Base-by-base conservation (phyloP, 2,329 filamentous ascomycete genomes). In the Paradendryphiella salina region DNA sequence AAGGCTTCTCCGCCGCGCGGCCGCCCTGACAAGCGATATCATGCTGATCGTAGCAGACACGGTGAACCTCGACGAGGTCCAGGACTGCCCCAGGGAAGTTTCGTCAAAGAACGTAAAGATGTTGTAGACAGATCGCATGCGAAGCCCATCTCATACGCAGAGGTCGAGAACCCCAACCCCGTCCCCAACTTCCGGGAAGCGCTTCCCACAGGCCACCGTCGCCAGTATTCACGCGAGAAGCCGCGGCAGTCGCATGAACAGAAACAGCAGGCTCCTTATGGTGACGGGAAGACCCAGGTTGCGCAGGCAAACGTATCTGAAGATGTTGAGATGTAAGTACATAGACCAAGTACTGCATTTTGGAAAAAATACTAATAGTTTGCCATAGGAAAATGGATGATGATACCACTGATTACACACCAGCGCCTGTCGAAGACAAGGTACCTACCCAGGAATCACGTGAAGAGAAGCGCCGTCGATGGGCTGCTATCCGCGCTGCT, bases 21-120 rank as follows among this genome's bases (percentile, higher is more conserved):
- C 38, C 64, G 67, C 18, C 61, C 63, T 32, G 82, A 82, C 64
- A 92, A 92, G 75, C 82, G 88, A 60, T 73, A 79, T 42, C 57
- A 64, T 50, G 59, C 60, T 59, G 64, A 69, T 63, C 62, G 57
- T 44, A 54, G 50, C 46, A 66, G 66, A 72, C 67, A 77, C 78
- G 54, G 73, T 79, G 85, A 88, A 61, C 73, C 81, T 33, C 79
- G 85, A 66, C 83, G 83, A 84, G 82, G 61, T 76, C 81, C 28
- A 11, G 50, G 37, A 5, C 50, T 43, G 4, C 35, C 42, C 18
- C 53, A 45, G 26, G 33, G 43, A 28, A 45, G 42, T 26, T 43
- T 52, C 34, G 50, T 23, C 15, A 63, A 45, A 39, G 58, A 54
- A 21, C 47, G 46, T 8, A 52, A 44, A 23, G 46, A 52, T 11